Percentiles rank a stretch among this genome's conserved stretches.
Evolutionary conservation across 2,329 filamentous ascomycete species (phyloP).

Genomic region (Pleurostoma richardsiae): DNA sequence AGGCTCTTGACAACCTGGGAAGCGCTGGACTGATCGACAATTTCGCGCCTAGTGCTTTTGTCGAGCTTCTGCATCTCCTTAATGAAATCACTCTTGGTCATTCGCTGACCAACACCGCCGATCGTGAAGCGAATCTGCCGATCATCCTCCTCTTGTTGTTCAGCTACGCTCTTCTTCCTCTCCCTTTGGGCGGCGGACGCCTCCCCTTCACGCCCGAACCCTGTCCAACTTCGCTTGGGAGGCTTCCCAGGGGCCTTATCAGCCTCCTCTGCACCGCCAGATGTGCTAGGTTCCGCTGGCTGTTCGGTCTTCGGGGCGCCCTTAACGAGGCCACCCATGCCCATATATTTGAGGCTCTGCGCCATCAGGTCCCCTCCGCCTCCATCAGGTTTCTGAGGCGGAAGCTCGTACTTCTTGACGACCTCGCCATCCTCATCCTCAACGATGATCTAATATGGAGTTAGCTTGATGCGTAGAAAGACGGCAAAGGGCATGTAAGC

Average conservation of each 20-base stretch:
- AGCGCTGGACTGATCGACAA: conserved; percentile 46
- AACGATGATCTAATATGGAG: conserved; percentile 58
- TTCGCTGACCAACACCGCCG: conserved; percentile 63
- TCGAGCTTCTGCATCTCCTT: conserved; percentile 69
- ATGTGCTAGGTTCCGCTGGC: conserved; percentile 4
- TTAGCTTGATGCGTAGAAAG: conserved; percentile 16
- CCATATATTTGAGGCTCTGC: conserved; percentile 48
- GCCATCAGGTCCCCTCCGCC: conserved; percentile 32
- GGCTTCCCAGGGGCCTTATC: conserved; percentile 21
- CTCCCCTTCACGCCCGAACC: conserved; percentile 26
- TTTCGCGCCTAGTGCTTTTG: conserved; percentile 53
- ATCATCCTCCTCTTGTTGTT: conserved; percentile 56
- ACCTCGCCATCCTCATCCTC: conserved; percentile 85
- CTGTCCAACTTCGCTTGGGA: conserved; percentile 45
- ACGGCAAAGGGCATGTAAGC: conserved; percentile 22
- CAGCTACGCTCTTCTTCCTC: conserved; percentile 33
- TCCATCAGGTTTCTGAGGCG: conserved; percentile 43
- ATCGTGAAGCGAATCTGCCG: conserved; percentile 72
- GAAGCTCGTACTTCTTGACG: conserved; percentile 76
- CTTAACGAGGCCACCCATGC: conserved; percentile 40
- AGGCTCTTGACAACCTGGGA: conserved; percentile 42
- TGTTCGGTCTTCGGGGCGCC: conserved; percentile 27
- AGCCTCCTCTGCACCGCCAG: conserved; percentile 14
- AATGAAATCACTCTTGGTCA: conserved; percentile 79
- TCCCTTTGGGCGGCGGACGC: conserved; percentile 16